Base-by-base conservation (phyloP, 2,329 filamentous ascomycete genomes). In the Magnaporthales sp. region DNA sequence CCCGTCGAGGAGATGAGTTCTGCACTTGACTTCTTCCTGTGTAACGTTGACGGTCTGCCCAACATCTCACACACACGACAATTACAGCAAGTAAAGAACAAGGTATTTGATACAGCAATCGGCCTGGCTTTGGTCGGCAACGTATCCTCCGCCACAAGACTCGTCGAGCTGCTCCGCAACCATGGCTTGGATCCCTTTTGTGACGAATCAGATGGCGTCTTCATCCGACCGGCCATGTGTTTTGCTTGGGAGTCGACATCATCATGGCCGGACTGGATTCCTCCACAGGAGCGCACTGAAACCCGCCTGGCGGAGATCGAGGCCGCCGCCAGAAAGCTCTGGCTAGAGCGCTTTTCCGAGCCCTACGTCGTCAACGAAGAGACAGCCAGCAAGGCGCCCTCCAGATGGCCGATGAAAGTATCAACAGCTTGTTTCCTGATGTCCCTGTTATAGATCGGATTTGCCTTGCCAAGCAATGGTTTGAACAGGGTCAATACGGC, bases 201-300 rank as follows among this genome's bases (percentile, higher is more conserved):
- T 1, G 56, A 27, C 1, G n/a, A 6, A 13, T 30, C 38, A 7
- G 62, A 30, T 31, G 4, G 5, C 7, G 29, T 38, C 11, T 64
- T 54, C 62, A 30, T 64, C 15, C 11, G 11, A 31, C 62, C 32
- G 19, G 31, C 31, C 62, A 64, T 64, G 32, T 54, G 15, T n/a
- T 64, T 64, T 26, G 30, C 30, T 31, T 64, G 62, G 62, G 30
- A 31, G 30, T 30, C n/a, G n/a, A 64, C 62, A 19, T 26, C 62
- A 31, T 54, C 62, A 5, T 64, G 62, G 62, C 62, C 62, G 22
- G 62, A 51, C 22, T 64, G 62, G 32, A 22, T 51, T 22, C 62
- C 62, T 6, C 6, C 3, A 7, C 7, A 19, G 19, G 62, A 64
- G 31, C 62, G 62, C 31, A 46, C n/a, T 9, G 62, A 38, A 13